Evolutionary conservation across 495 filamentous ascomycete genomes (phyloP).

Genomic region (Xylaria curta): DNA sequence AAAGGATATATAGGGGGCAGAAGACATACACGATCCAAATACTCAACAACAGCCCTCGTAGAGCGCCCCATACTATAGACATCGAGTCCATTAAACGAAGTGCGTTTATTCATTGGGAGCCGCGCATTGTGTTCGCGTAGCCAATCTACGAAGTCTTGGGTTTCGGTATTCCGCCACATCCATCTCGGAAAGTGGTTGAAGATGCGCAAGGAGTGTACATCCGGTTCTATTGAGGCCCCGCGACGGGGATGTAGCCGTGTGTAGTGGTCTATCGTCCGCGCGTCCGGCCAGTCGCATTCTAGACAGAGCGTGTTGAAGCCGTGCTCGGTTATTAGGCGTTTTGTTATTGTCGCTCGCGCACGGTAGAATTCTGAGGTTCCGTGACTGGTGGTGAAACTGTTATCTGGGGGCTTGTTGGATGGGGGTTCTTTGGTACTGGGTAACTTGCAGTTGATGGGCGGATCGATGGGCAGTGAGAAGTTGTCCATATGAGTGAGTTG

Average conservation of each 20-base stretch:
- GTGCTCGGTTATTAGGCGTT: slow-evolving; percentile 52
- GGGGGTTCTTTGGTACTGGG: no score
- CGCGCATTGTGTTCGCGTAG: slow-evolving; percentile 55
- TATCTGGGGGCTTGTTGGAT: neutral
- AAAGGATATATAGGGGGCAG: no score
- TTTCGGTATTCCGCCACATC: slow-evolving; percentile 64
- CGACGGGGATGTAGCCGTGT: slow-evolving; percentile 18
- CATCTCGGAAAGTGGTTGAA: slow-evolving; percentile 62
- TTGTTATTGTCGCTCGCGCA: neutral
- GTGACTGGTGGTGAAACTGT: neutral
- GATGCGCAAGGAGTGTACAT: slow-evolving; percentile 37
- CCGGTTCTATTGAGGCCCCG: neutral
- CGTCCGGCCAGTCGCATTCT: slow-evolving; percentile 63
- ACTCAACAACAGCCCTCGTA: neutral
- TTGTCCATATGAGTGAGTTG: no score
- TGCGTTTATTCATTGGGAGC: neutral
- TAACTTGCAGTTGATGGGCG: no score
- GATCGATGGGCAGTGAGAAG: no score
- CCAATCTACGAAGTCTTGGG: slow-evolving; percentile 49
- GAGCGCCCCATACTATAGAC: neutral
- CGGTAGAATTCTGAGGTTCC: neutral
- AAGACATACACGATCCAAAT: neutral
- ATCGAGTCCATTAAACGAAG: neutral
- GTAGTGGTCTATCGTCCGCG: slow-evolving; percentile 57
- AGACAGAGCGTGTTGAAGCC: slow-evolving; percentile 58